These are phyloP conservation scores for Phytophthora macrochlamydospora DNA, from an alignment of 352 stramenopile genomes.

Conservation along the genomic window DNA sequence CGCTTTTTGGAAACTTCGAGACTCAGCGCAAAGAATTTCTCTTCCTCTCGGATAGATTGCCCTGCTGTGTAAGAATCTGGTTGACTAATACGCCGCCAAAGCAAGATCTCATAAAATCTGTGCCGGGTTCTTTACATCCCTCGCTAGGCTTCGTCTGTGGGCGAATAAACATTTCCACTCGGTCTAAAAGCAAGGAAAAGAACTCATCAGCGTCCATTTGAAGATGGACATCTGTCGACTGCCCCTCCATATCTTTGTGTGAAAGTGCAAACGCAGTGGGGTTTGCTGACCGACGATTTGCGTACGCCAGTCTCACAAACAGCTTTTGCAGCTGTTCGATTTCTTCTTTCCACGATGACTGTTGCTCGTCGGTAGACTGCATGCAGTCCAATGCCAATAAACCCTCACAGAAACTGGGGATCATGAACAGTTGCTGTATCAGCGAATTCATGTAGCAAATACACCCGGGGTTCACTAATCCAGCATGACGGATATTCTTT, in stretches of 20 bases:
- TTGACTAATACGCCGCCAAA: slow-evolving; percentile 85
- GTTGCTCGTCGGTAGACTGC: neutral
- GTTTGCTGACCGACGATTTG: slow-evolving; percentile 54
- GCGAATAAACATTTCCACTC: slow-evolving; percentile 64
- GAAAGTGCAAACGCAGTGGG: slow-evolving; percentile 70
- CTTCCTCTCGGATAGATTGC: slow-evolving; percentile 81
- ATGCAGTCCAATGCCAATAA: slow-evolving; percentile 48
- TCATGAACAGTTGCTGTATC: slow-evolving; percentile 96
- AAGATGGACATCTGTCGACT: slow-evolving; percentile 70
- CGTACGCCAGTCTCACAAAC: slow-evolving; percentile 63
- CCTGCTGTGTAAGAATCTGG: slow-evolving; percentile 81
- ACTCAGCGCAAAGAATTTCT: slow-evolving; percentile 86
- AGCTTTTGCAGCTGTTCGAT: slow-evolving; percentile 68
- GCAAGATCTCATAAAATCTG: slow-evolving; percentile 57
- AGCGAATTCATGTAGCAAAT: slow-evolving; percentile 99
- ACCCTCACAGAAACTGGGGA: slow-evolving; percentile 59
- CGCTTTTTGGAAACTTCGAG: slow-evolving; percentile 81
- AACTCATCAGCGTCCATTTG: slow-evolving; percentile 90
- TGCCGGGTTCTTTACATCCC: neutral
- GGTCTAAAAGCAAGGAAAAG: slow-evolving; percentile 79
- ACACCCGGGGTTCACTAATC: slow-evolving; percentile 97
- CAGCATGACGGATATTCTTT: slow-evolving; percentile 53
- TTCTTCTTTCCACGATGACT: slow-evolving; percentile 50
- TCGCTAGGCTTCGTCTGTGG: slow-evolving; percentile 1
- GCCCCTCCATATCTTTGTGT: slow-evolving; percentile 72